Percentiles rank a stretch among this genome's conserved stretches.
Conservation (phyloP, 345 rosid genomes). For the Nephelium lappaceum region DNA sequence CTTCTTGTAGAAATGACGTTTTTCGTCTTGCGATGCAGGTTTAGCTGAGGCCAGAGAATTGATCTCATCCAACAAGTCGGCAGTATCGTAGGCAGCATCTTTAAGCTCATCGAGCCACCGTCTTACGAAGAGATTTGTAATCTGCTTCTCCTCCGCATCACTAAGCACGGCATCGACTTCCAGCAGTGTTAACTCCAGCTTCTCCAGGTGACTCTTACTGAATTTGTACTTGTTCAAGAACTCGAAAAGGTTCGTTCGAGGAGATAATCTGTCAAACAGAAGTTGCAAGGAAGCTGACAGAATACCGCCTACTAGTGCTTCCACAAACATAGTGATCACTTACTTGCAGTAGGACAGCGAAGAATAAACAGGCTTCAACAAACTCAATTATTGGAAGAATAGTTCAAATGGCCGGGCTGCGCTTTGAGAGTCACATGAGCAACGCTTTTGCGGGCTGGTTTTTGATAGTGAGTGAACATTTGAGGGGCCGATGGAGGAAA, state of each 20-base stretch:
- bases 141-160: constrained; percentile 25
- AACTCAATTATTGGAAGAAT: not conserved
- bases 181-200: constrained; percentile 5
- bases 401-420: too few relatives aligned
- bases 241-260: constrained; percentile 1
- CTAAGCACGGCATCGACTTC: constrained; percentile 15
- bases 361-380: not conserved
- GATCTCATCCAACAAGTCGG: constrained; percentile 23
- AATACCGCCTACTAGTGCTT: not conserved
- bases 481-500: too few relatives aligned
- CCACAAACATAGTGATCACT: not conserved
- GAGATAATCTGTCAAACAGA: constrained; percentile 17
- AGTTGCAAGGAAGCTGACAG: constrained; percentile 22
- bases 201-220: not conserved
- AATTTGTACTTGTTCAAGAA: not conserved
- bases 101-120: constrained; percentile 28
- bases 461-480: too few relatives aligned
- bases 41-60: not conserved
- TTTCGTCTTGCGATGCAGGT: not conserved
- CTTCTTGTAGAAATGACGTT: not conserved
- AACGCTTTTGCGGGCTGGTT: too few relatives aligned
- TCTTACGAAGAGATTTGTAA: not conserved
- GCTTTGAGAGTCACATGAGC: too few relatives aligned
- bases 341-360: not conserved
- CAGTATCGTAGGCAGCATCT: constrained; percentile 19